Percentiles rank a stretch among this genome's conserved stretches.
These are phyloP conservation scores for Daedaleopsis nitida DNA, from an alignment of 768 basidiomycete genomes.

Conservation along the genomic window DNA sequence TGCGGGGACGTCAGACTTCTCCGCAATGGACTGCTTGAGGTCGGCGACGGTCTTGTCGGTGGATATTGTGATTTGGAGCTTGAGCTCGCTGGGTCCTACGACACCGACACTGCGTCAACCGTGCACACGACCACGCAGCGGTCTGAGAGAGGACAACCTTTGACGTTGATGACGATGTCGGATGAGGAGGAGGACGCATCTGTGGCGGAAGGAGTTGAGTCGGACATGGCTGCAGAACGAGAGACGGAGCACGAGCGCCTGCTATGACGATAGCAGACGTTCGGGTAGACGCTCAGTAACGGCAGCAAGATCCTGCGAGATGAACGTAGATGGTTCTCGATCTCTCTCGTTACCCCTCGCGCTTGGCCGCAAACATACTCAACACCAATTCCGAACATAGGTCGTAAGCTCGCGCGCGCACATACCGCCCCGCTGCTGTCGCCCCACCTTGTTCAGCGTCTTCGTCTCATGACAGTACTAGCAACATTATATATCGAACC, in stretches of 20 bases:
- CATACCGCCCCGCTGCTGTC: too few relatives aligned
- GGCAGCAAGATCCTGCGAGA: neutral
- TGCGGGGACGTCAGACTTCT: slow-evolving; percentile 81
- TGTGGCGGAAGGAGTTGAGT: slow-evolving; percentile 9
- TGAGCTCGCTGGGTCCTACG: slow-evolving; percentile 87
- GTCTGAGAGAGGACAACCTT: slow-evolving; percentile 45
- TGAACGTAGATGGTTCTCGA: slow-evolving; percentile 9
- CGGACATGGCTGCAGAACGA: slow-evolving; percentile 8
- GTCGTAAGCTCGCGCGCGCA: too few relatives aligned
- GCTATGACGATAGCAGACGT: neutral
- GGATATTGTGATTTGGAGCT: slow-evolving; percentile 82
- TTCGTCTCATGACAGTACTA: too few relatives aligned
- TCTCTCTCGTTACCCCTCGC: neutral
- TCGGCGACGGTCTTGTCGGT: slow-evolving; percentile 86
- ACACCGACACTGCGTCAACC: neutral
- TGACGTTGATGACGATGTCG: slow-evolving; percentile 46
- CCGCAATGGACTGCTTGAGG: slow-evolving; percentile 89
- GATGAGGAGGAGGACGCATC: slow-evolving; percentile 17
- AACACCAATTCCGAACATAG: too few relatives aligned
- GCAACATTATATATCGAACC: too few relatives aligned
- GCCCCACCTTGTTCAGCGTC: too few relatives aligned
- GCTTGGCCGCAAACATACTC: neutral
- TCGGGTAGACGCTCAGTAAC: neutral
- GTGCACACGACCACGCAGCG: neutral
- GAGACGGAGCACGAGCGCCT: neutral